Percentiles rank a stretch among this genome's conserved stretches.
phyloP scores from a whole-genome alignment of 2,329 filamentous ascomycete genomes.

The Parastagonospora nodorum region DNA sequence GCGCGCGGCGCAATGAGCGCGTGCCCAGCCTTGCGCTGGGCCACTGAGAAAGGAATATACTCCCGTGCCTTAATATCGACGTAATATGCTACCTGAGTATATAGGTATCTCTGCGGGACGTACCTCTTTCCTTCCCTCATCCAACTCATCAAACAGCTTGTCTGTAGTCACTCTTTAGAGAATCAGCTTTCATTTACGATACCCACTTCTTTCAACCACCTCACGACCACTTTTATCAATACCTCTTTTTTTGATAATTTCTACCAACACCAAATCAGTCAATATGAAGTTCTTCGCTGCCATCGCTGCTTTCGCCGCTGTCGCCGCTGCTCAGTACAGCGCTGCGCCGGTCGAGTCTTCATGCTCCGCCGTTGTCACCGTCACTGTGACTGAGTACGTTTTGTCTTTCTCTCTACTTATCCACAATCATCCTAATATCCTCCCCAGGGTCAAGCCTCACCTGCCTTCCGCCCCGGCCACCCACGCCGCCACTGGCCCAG shows the following conservation, averaged over 20 bases:
- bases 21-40: too few species aligned
- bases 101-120: not conserved
- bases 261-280: slow-evolving; percentile 10
- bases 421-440: slow-evolving; percentile 3
- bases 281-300: slow-evolving; percentile 42
- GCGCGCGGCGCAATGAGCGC: too few species aligned
- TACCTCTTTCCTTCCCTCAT: slow-evolving; percentile 13
- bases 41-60: not conserved
- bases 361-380: slow-evolving; percentile 28
- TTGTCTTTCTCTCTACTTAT: not conserved
- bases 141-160: slow-evolving; percentile 28
- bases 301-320: slow-evolving; percentile 30
- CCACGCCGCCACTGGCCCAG: slow-evolving; percentile 22
- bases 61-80: not conserved
- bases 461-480: slow-evolving; percentile 27
- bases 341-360: slow-evolving; percentile 17
- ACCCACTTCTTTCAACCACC: slow-evolving; percentile 3
- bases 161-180: slow-evolving; percentile 39
- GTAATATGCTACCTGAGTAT: not conserved
- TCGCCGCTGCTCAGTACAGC: slow-evolving; percentile 28
- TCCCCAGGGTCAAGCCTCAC: slow-evolving; percentile 20
- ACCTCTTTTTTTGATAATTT: slow-evolving; percentile 4
- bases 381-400: slow-evolving; percentile 39
- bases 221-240: slow-evolving; percentile 12
- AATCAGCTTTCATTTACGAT: slow-evolving; percentile 9